Evolutionary conservation across 1,284 basidiomycete genomes (phyloP), one percentile per base, ranked within the genome.

Genomic region (Neotropicomus parvogracilis): DNA sequence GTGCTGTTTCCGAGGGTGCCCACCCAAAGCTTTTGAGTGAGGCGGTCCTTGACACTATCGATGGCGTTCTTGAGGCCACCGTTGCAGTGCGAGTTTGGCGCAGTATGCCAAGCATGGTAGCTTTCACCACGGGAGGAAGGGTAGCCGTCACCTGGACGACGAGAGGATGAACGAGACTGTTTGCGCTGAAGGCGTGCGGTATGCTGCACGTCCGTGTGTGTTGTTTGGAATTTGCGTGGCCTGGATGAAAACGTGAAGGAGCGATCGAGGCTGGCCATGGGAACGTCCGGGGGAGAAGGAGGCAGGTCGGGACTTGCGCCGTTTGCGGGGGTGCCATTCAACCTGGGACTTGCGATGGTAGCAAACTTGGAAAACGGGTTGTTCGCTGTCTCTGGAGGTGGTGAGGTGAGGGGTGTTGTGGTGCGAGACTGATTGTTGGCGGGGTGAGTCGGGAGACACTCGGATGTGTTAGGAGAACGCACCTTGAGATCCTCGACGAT

Each of bases 21-120:
- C n/a, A 91, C 78, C 87, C 88, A 91, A 1, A 88, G 70, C 58
- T 81, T 84, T 50, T 72, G 74, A 1, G 62, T 56, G 11, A 80
- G 54, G 2, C 78, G 73, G 20, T 72, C 71, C 26, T 75, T 73
- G 40, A 88, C 77, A 55, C 81, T 84, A 24, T 84, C 77, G 11
- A 91, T 65, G 10, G 89, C 88, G 54, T 91, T 91, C 62, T 84
- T 84, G 44, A 91, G 71, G 5, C 88, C 88, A 13, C 87, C 87
- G 55, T 91, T 91, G 53, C 84, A 82, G 53, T 85, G 85, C 0
- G 80, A 74, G 61, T 88, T 90, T 21, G 75, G 73, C 40, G 86
- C 85, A 49, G 86, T 72, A 54, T 84, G 79, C 66, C 75, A 77
- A 6, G 75, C 67, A 14, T 58, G 59, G 46, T 45, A 44, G 9